Evolutionary conservation across 805 yeast species (phyloP), one percentile per base, ranked within the genome.

Genomic region (Pichia nakasei): DNA sequence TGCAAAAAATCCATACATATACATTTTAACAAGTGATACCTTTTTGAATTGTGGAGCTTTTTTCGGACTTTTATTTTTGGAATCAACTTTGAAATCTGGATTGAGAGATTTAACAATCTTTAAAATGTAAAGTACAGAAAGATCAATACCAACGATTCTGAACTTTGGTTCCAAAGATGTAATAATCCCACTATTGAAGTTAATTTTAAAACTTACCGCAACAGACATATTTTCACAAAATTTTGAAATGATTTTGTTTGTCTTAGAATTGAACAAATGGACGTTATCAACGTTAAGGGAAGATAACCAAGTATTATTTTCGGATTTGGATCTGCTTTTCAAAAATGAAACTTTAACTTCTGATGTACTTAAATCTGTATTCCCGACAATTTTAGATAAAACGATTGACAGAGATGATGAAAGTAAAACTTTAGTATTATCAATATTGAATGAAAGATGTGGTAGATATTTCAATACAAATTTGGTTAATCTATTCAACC

Each of bases 381-480:
- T 29, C 12, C 45, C 45, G 2, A 31, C 33, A n/a, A 47, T 29
- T 9, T 40, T 43, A 3, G 19, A 19, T 8, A 35, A 26, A 2
- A 31, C 24, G n/a, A 49, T 21, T 13, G 40, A 37, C n/a, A 38
- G 36, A 11, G 44, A 35, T 13, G 32, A 20, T 7, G 41, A 38
- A 19, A 46, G 26, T 1, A 38, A 7, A 9, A 60, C 5, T 4
- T 27, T 39, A 5, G 51, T 21, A 18, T 50, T 45, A n/a, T 34
- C 27, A 9, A 61, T 27, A 27, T 42, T 41, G 4, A 61, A 17
- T 2, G 52, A 50, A 4, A 49, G 20, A 29, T 57, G 56, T 0
- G 64, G 64, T 22, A 55, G 43, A 11, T 44, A 46, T 2, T 45
- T 38, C 9, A 55, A 31, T 8, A 53, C n/a, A n/a, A 51, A 40